Conservation (phyloP, 176 grass and related monocot genomes). For the Saccharum spontaneum region DNA sequence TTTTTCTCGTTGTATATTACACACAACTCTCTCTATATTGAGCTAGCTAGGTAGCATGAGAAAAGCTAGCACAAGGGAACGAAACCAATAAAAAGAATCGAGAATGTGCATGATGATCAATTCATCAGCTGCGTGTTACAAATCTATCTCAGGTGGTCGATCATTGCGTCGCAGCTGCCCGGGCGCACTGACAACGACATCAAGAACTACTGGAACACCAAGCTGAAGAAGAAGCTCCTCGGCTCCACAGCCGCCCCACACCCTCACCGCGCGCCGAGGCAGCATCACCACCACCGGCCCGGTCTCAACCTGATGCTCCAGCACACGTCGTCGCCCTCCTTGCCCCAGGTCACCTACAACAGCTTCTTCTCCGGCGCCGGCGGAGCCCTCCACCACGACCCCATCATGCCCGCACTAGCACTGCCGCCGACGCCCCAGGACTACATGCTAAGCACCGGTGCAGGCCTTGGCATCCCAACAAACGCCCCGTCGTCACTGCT, state of each 20-base stretch:
- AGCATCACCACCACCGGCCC: slow-evolving; percentile 32
- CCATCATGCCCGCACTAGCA: slow-evolving; percentile 10
- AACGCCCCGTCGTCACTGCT: slow-evolving; percentile 18
- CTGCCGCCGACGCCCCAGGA: slow-evolving; percentile 9
- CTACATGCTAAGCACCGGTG: slow-evolving; percentile 19
- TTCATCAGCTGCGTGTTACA: background rate
- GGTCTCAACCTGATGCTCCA: slow-evolving; percentile 39
- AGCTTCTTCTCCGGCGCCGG: slow-evolving; percentile 40
- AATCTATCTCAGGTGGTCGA: slow-evolving; percentile 71
- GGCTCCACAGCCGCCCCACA: slow-evolving; percentile 13
- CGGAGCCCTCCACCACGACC: slow-evolving; percentile 3
- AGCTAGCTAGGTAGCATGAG: background rate
- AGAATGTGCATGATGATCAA: too few relatives aligned
- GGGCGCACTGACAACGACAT: slow-evolving; percentile 95
- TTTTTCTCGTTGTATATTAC: too few relatives aligned
- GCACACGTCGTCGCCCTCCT: background rate
- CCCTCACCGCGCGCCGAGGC: slow-evolving; percentile 31
- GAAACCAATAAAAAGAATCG: background rate
- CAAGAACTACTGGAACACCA: slow-evolving; percentile 98
- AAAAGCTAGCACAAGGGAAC: background rate
- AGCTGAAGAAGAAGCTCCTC: slow-evolving; percentile 86
- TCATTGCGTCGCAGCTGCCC: slow-evolving; percentile 82
- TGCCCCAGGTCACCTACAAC: slow-evolving; percentile 21
- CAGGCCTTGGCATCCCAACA: background rate
- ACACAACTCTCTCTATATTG: background rate